Evolutionary conservation across 2,329 filamentous ascomycete genomes (phyloP), one percentile per base, ranked within the genome.

Genomic region (Pochonia chlamydosporia): DNA sequence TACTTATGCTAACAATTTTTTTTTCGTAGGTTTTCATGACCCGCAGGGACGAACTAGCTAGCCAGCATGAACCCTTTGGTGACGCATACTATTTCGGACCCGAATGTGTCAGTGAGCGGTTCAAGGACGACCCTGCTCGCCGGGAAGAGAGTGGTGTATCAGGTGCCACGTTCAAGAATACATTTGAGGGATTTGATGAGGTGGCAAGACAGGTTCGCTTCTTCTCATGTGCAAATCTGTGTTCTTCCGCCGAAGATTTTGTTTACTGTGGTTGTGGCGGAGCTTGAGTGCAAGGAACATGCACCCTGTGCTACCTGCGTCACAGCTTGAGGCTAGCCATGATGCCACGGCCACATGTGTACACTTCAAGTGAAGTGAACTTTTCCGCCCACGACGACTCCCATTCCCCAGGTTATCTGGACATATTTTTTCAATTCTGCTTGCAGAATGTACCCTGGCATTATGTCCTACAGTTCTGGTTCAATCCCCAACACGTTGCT

Each of bases 1-100:
- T 6, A 21, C 4, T 14, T 46, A 35, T 39, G 21, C 18, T 39
- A 39, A 24, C 14, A 39, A 23, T 13, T 20, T 21, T 39, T 18
- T 8, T 23, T 13, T 39, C 7, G n/a, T 56, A 93, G 88, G 91
- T 97, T 55, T 97, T 99, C 68, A 96, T 97, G 92, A 96, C 91
- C 58, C 86, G 89, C 56, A 80, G 81, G 57, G 85, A 95, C 61
- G 83, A 77, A 46, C 78, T 97, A 50, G 76, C 85, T 59, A 95
- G 89, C 64, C 76, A 93, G 58, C 93, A 97, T 67, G 93, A 99
- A 72, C 93, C 93, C 5, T 97, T 97, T 68, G 92, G 92, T 46
- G 93, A 97, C 69, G 87, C 91, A 51, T 97, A 92, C 64, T 97
- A 97, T 72, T 97, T 86, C 63, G 92, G 93, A 44, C 91, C 92